Conservation (phyloP, 768 basidiomycete species). For the Tulasnella sp. region DNA sequence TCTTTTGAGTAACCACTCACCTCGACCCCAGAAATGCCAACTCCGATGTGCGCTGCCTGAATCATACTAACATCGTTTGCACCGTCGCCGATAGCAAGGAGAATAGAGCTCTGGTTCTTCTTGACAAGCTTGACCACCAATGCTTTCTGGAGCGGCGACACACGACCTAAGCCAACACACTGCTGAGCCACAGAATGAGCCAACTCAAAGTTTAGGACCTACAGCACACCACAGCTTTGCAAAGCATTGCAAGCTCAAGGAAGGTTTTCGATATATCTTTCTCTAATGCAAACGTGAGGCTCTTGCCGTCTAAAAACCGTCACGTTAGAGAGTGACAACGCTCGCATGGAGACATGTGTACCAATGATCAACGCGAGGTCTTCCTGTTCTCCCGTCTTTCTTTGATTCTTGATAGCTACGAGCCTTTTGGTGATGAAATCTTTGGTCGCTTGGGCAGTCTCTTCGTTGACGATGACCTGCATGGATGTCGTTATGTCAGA, state of each 20-base stretch:
- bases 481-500: not conserved
- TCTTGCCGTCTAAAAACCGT: slow-evolving; percentile 70
- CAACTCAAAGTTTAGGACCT: slow-evolving; percentile 22
- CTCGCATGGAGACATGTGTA: slow-evolving; percentile 25
- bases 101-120: slow-evolving; percentile 83
- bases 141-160: slow-evolving; percentile 95
- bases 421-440: slow-evolving; percentile 84
- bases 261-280: slow-evolving; percentile 85
- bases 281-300: slow-evolving; percentile 81
- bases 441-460: slow-evolving; percentile 63
- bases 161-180: slow-evolving; percentile 51
- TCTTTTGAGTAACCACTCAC: slow-evolving; percentile 27
- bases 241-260: slow-evolving; percentile 92
- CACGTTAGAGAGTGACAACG: not conserved
- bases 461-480: slow-evolving; percentile 91
- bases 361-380: slow-evolving; percentile 93
- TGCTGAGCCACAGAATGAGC: not conserved
- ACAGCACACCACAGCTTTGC: slow-evolving; percentile 99
- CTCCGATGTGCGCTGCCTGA: slow-evolving; percentile 94
- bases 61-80: slow-evolving; percentile 99
- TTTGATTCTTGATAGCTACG: slow-evolving; percentile 85
- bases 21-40: slow-evolving; percentile 97
- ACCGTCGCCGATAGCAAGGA: slow-evolving; percentile 96
- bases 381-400: slow-evolving; percentile 83
- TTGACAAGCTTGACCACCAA: slow-evolving; percentile 98